Evolutionary conservation across 2,329 filamentous ascomycete species (phyloP), one percentile per base, ranked within the genome.

Genomic region (Chalaropsis thielavioides): DNA sequence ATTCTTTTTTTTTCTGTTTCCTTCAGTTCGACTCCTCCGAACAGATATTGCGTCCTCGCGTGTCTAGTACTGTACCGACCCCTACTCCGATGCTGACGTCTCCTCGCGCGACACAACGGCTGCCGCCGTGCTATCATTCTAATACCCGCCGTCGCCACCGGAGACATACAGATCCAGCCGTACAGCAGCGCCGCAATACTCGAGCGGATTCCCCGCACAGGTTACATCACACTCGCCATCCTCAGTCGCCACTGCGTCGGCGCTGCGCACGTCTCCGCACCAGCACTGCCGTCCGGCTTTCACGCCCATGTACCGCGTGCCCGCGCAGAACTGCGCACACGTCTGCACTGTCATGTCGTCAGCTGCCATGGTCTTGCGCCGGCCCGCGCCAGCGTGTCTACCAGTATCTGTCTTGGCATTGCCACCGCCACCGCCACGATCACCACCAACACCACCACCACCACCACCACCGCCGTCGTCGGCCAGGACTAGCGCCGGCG

Each of bases 331-430:
- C 44, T 22, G 17, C n/a, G 19, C 4, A 8, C 44, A 49, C 11
- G 7, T 19, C 44, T 49, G 17, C 8, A 22, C 7, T 8, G 17
- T 31, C 31, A 22, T 19, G n/a, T 49, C n/a, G 17, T 44, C 4
- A 2, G 10, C 43, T 49, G 31, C 31, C 31, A 31, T 31, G 31
- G n/a, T 49, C 44, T 49, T 49, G 7, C 6, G 19, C 17, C 19
- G 44, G 17, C 15, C n/a, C 3, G 68, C 66, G 6, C 70, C 72
- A 1, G 74, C 68, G 2, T 66, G 67, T 1, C 69, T 54, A 3
- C 6, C 31, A 31, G 31, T 6, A 31, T 31, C 31, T n/a, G n/a
- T n/a, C n/a, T n/a, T n/a, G n/a, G n/a, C n/a, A 6, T 6, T 31
- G 31, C 31, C 31, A 6, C 31, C 31, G 3, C 31, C 31, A 31